Evolutionary conservation across 2,329 filamentous ascomycete species (phyloP).

Genomic region (Xylaria hypoxylon): DNA sequence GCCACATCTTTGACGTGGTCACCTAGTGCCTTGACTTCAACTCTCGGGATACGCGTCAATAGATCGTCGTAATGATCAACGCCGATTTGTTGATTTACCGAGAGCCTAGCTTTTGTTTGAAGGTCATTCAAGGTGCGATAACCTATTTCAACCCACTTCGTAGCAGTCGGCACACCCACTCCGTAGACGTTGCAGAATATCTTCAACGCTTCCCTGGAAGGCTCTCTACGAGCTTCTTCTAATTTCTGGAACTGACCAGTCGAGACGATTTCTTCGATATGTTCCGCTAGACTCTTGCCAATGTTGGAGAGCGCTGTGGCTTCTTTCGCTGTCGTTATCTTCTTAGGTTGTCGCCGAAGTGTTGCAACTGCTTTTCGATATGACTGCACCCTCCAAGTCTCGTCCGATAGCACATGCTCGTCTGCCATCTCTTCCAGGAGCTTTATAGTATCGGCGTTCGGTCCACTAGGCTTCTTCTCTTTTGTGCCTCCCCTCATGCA

Average conservation of each 20-base stretch:
- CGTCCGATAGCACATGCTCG: slow-evolving; percentile 79
- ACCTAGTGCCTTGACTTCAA: slow-evolving; percentile 78
- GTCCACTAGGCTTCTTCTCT: slow-evolving; percentile 63
- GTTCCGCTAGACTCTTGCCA: slow-evolving; percentile 78
- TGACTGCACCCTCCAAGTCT: slow-evolving; percentile 79
- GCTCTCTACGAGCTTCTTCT: slow-evolving; percentile 75
- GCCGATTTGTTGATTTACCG: slow-evolving; percentile 77
- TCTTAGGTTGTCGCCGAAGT: slow-evolving; percentile 72
- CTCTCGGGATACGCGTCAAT: slow-evolving; percentile 79
- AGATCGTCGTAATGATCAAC: slow-evolving; percentile 86
- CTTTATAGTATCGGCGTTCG: slow-evolving; percentile 81
- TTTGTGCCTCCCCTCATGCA: slow-evolving; percentile 66
- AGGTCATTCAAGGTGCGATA: slow-evolving; percentile 81
- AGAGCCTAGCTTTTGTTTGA: slow-evolving; percentile 69
- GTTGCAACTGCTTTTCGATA: slow-evolving; percentile 84
- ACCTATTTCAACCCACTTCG: slow-evolving; percentile 81
- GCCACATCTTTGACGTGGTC: slow-evolving; percentile 71
- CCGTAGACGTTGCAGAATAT: slow-evolving; percentile 84
- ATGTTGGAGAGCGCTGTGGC: slow-evolving; percentile 76
- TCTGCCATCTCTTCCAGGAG: slow-evolving; percentile 82
- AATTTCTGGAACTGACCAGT: slow-evolving; percentile 79
- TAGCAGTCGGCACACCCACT: slow-evolving; percentile 76
- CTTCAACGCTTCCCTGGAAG: slow-evolving; percentile 72
- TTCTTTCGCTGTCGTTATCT: slow-evolving; percentile 75
- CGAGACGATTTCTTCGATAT: slow-evolving; percentile 88